These are phyloP conservation scores for Boletus rubroflammeus DNA, from an alignment of 768 basidiomycete genomes.

Conservation along the genomic window DNA sequence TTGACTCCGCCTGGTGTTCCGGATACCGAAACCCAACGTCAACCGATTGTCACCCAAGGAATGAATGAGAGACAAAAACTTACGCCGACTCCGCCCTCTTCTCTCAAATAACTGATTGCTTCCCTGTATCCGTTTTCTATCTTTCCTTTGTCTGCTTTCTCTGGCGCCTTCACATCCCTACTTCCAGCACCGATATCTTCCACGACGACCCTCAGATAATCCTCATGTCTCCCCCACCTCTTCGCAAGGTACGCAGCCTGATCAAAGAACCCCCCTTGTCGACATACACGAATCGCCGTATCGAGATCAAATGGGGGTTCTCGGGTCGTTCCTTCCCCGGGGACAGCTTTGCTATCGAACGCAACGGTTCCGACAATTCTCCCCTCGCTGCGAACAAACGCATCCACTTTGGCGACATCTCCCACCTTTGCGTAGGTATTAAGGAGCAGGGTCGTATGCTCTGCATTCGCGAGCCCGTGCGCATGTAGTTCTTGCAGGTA, in stretches of 20 bases:
- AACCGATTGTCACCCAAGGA: background rate
- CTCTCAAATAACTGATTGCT: constrained; percentile 76
- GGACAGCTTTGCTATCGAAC: constrained; percentile 16
- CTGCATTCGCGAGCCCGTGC: constrained; percentile 85
- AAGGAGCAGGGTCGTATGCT: constrained; percentile 93
- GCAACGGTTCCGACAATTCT: constrained; percentile 33
- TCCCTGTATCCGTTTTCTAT: constrained; percentile 49
- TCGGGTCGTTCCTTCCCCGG: constrained; percentile 41
- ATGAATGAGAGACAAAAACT: constrained; percentile 29
- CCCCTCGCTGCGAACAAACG: constrained; percentile 88
- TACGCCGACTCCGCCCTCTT: constrained; percentile 75
- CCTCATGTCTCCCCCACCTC: constrained; percentile 88
- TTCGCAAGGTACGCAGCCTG: constrained; percentile 92
- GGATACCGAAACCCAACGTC: background rate
- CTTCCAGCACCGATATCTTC: constrained; percentile 66
- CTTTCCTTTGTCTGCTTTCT: constrained; percentile 35
- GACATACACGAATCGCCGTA: constrained; percentile 93
- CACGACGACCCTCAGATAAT: constrained; percentile 90
- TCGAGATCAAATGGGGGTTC: constrained; percentile 96
- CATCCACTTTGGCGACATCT: constrained; percentile 82
- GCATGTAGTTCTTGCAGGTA: constrained; percentile 96
- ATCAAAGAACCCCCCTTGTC: constrained; percentile 94
- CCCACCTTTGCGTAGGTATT: constrained; percentile 98
- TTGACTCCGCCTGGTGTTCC: constrained; percentile 72
- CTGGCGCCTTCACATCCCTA: constrained; percentile 3